phyloP scores from a whole-genome alignment of 345 rosid genomes.

The Viola odorata region DNA sequence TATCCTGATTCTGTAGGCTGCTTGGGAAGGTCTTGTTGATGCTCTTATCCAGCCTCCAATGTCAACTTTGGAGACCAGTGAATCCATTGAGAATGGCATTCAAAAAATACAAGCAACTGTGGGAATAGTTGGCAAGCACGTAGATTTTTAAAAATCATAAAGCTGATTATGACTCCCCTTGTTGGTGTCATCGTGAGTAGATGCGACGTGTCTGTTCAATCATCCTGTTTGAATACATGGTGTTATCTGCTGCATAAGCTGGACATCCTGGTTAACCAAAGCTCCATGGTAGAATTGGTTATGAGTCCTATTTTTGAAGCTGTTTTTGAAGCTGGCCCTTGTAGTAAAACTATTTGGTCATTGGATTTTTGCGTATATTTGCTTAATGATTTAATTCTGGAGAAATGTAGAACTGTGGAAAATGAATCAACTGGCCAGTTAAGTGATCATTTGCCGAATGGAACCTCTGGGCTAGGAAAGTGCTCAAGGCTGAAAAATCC shows the following conservation, averaged over 20 bases:
- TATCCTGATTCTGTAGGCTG: slow-evolving; percentile 35
- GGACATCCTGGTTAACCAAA: slow-evolving; percentile 30
- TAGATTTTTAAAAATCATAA: slow-evolving; percentile 36
- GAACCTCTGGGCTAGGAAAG: slow-evolving; percentile 17
- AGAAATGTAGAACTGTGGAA: slow-evolving; percentile 25
- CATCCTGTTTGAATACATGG: slow-evolving; percentile 50
- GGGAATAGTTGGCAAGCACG: slow-evolving; percentile 19
- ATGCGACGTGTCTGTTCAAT: slow-evolving; percentile 37
- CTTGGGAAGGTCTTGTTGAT: slow-evolving; percentile 61
- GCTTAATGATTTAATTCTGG: slow-evolving; percentile 33
- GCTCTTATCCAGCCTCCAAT: slow-evolving; percentile 29
- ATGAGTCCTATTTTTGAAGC: slow-evolving; percentile 43
- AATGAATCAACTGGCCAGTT: slow-evolving; percentile 16
- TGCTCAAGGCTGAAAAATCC: slow-evolving; percentile 27
- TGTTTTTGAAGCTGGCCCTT: slow-evolving; percentile 32
- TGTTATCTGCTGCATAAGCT: slow-evolving; percentile 51
- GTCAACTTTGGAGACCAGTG: slow-evolving; percentile 12
- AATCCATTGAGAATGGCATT: slow-evolving; percentile 15
- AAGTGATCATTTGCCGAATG: slow-evolving; percentile 13
- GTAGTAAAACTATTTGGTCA: slow-evolving; percentile 22
- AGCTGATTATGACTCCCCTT: slow-evolving; percentile 52
- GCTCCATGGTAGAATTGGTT: slow-evolving; percentile 29
- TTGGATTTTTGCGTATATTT: slow-evolving; percentile 46
- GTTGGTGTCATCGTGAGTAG: slow-evolving; percentile 38
- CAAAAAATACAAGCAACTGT: slow-evolving; percentile 10